Percentiles rank a stretch among this genome's conserved stretches.
phyloP scores from a whole-genome alignment of 108 stramenopile genomes.

The Pseudonitzschia pungens region DNA sequence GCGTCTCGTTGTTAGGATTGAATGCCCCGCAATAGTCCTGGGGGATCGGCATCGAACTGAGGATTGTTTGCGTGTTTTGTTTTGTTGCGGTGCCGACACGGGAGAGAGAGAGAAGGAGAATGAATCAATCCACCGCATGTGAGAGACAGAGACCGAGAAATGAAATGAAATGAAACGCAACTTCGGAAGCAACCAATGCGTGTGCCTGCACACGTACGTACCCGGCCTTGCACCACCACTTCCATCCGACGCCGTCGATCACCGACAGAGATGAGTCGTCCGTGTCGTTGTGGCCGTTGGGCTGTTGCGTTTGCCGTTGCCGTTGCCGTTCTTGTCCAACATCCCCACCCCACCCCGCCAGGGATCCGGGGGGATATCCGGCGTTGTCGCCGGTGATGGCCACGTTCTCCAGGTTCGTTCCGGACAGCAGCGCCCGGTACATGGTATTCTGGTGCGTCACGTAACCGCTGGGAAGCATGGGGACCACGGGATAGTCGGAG shows the following conservation, averaged over 20 bases:
- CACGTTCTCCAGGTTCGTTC: constrained; percentile 8
- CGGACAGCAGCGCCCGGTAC: constrained; percentile 4
- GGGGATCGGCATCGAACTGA: constrained; percentile 11
- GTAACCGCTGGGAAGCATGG: constrained; percentile 18
- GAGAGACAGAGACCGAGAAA: too few relatives aligned
- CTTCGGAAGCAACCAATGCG: too few relatives aligned
- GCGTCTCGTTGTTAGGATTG: constrained; percentile 13
- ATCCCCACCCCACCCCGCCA: not conserved
- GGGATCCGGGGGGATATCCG: not conserved
- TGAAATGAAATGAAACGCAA: not conserved
- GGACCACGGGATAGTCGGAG: constrained; percentile 3
- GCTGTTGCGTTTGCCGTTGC: not conserved
- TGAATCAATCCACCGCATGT: not conserved
- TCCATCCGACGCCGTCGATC: constrained; percentile 22
- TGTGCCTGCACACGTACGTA: too few relatives aligned
- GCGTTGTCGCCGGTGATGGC: constrained; percentile 10
- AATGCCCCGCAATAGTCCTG: constrained; percentile 2
- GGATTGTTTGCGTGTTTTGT: not conserved
- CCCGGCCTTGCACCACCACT: constrained; percentile 16
- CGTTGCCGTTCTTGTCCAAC: not conserved
- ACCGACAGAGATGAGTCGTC: constrained; percentile 6
- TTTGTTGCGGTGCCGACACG: not conserved
- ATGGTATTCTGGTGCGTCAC: not conserved
- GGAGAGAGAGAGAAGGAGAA: not conserved
- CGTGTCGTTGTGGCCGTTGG: not conserved